These are phyloP conservation scores for Zalerion maritima DNA, from an alignment of 495 filamentous ascomycete genomes.

Conservation along the genomic window DNA sequence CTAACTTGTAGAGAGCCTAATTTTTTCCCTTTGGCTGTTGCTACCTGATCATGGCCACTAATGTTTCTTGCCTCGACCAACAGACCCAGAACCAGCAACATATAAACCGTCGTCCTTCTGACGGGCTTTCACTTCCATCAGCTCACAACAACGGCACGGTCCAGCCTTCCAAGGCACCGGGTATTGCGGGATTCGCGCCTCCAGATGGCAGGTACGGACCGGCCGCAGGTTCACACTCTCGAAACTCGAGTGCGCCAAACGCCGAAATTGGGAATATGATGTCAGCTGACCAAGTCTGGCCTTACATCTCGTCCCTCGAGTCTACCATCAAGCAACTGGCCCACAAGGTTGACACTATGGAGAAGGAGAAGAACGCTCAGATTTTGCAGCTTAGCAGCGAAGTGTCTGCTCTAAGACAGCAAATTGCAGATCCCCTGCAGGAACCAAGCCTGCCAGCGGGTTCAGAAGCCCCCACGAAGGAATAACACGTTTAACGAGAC, in stretches of 20 bases:
- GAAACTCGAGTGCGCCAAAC: constrained; percentile 12
- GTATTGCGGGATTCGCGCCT: constrained; percentile 28
- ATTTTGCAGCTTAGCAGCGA: constrained; percentile 24
- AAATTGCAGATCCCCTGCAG: too few species aligned
- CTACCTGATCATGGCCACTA: too few species aligned
- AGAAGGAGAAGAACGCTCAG: constrained; percentile 21
- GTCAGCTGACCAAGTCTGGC: constrained; percentile 30
- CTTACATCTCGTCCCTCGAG: constrained; percentile 36
- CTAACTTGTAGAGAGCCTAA: too few species aligned
- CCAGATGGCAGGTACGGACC: constrained; percentile 28
- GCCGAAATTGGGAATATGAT: constrained; percentile 29
- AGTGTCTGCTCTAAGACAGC: constrained; percentile 17
- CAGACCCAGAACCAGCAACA: constrained; percentile 51
- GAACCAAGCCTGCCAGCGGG: too few species aligned
- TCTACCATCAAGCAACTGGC: constrained; percentile 26
- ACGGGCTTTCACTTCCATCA: constrained; percentile 25
- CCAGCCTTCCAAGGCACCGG: constrained; percentile 17
- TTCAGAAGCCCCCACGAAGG: too few species aligned
- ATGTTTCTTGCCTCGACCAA: constrained; percentile 38
- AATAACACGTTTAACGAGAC: too few species aligned
- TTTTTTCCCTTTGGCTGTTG: too few species aligned
- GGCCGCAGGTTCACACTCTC: constrained; percentile 10
- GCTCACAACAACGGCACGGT: constrained; percentile 19
- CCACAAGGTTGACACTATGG: constrained; percentile 24
- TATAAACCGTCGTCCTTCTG: constrained; percentile 39